Base-by-base conservation (phyloP, 495 filamentous ascomycete species). In the Trichoderma erinaceum region DNA sequence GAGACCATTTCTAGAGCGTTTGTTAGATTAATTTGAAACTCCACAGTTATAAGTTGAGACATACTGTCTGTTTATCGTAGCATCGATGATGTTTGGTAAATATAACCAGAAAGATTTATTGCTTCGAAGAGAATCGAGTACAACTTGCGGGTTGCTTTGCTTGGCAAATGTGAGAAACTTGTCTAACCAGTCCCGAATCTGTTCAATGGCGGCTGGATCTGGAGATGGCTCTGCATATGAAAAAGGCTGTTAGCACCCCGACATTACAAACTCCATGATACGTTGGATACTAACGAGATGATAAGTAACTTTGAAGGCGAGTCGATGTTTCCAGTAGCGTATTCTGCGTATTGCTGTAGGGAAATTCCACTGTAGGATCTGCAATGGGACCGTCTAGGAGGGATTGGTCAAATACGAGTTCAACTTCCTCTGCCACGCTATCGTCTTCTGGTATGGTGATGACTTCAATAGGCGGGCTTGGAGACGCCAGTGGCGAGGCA, bases 151-250 rank as follows among this genome's bases (percentile, higher is more conserved):
- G 16, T 71, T 29, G 11, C 70, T 69, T 12, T 66, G 66, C 29
- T 72, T 70, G 25, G 75, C 72, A 63, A 72, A 79, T 32, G 18
- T 44, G 46, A 84, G 50, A 67, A 77, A 84, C 29, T 66, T 71
- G 16, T 80, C 75, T 15, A 85, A 75, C 82, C 83, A 86, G 1
- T 73, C 69, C 8, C 74, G 71, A 7, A 85, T 41, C 52, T 71
- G 70, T 23, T 72, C 72, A 63, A 81, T 71, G 10, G 78, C 77
- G 16, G 77, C 75, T 5, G 80, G 77, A 61, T 80, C 78, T 69
- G 71, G 65, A n/a, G 68, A 43, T n/a, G 67, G 68, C 66, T 83
- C 76, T 82, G 69, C 41, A 41, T 38, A 25, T 18, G 29, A 29
- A 29, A 58, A 25, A 64, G 72, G 63, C 13, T 12, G 15, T 61